Conservation (phyloP, 352 stramenopile genomes). For the Lagenidium sp. region DNA sequence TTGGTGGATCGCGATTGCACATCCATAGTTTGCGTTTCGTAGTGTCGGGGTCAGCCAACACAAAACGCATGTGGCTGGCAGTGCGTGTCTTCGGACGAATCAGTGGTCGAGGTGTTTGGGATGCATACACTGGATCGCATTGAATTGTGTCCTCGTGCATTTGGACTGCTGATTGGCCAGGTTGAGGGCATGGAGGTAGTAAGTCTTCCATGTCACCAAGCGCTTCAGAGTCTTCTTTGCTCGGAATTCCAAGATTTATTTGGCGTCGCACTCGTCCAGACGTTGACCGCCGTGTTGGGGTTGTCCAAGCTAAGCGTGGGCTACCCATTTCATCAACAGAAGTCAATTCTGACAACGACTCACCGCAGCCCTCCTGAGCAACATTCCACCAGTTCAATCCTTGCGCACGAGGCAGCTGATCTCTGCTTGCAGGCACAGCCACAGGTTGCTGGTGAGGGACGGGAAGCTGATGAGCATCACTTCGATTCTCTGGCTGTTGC, state of each 20-base stretch:
- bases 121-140: constrained; percentile 25
- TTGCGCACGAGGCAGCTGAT: too few species aligned
- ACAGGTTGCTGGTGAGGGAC: too few species aligned
- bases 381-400: constrained; percentile 43
- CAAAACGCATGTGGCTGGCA: too few species aligned
- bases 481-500: too few species aligned
- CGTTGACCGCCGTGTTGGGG: not conserved
- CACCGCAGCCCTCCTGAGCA: not conserved
- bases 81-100: too few species aligned
- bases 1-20: constrained; percentile 32
- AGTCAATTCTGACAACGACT: constrained; percentile 12
- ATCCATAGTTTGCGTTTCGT: constrained; percentile 26
- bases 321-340: constrained; percentile 43
- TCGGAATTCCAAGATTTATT: constrained; percentile 1
- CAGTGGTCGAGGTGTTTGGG: constrained; percentile 42
- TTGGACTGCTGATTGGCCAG: constrained; percentile 2
- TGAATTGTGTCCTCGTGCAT: constrained; percentile 42
- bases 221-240: constrained; percentile 26
- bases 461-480: too few species aligned
- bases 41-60: too few species aligned
- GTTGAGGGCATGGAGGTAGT: constrained; percentile 37
- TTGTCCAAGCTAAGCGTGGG: constrained; percentile 16
- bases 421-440: too few species aligned
- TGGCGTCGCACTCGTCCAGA: not conserved
- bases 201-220: constrained; percentile 57